Evolutionary conservation across 2,329 filamentous ascomycete genomes (phyloP).

Genomic region (Cladophialophora psammophila): DNA sequence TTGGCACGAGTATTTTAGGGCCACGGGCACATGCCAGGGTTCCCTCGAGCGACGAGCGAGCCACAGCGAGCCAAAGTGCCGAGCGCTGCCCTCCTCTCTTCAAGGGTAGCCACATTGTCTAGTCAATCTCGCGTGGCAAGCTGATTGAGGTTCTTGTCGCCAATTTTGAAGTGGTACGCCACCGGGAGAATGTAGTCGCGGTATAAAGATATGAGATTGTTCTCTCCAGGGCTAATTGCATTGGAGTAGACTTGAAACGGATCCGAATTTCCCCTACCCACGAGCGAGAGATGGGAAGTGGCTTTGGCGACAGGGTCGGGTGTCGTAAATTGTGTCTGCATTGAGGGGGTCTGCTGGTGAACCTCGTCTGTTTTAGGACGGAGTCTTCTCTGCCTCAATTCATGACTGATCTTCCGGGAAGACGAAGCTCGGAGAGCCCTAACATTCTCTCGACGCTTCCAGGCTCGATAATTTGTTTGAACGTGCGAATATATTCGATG

Average conservation of each 20-base stretch:
- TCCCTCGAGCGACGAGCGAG: not conserved
- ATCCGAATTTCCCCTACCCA: conserved; percentile 27
- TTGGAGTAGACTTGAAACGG: conserved; percentile 21
- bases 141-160: conserved; percentile 9
- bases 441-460: conserved; percentile 16
- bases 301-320: not conserved
- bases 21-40: not conserved
- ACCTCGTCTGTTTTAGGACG: not conserved
- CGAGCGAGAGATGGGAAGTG: conserved; percentile 11
- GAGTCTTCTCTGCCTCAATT: not conserved
- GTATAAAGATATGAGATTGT: conserved; percentile 22
- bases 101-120: conserved; percentile 10
- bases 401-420: not conserved
- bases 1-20: not conserved
- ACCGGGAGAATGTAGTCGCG: conserved; percentile 19
- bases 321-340: not conserved
- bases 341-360: not conserved
- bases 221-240: conserved; percentile 20
- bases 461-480: conserved; percentile 20
- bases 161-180: conserved; percentile 8
- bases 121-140: conserved; percentile 16
- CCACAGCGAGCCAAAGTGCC: conserved; percentile 14
- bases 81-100: conserved; percentile 7
- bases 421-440: conserved; percentile 10
- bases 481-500: conserved; percentile 20